Evolutionary conservation across 805 yeast genomes (phyloP).

Genomic region (Candida xiaguanensis): DNA sequence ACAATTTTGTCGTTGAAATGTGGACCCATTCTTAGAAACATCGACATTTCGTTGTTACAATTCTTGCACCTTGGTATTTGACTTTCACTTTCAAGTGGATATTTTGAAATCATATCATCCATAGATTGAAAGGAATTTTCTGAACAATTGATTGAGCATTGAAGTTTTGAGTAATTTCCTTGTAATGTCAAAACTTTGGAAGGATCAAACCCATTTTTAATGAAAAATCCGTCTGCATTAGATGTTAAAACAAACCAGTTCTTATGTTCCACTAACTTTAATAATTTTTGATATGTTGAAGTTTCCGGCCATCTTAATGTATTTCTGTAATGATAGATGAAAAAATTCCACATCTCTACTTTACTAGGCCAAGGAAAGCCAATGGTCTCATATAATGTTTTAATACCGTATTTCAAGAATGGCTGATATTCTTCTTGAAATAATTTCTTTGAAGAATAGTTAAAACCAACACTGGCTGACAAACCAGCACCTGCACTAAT

Average conservation of each 20-base stretch:
- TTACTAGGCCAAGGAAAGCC: slow-evolving; percentile 6
- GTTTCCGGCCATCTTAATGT: slow-evolving; percentile 3
- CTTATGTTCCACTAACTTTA: neutral
- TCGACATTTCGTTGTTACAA: slow-evolving; percentile 5
- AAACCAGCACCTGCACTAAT: slow-evolving; percentile 9
- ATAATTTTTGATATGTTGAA: slow-evolving; percentile 1
- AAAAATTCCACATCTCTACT: slow-evolving; percentile 6
- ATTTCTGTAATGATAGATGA: slow-evolving; percentile 6
- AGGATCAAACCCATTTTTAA: slow-evolving; percentile 7
- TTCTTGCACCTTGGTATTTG: slow-evolving; percentile 6
- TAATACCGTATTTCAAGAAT: slow-evolving; percentile 4
- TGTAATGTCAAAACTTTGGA: slow-evolving; percentile 4
- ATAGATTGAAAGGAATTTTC: slow-evolving; percentile 3
- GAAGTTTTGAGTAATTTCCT: slow-evolving; percentile 6
- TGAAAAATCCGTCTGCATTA: slow-evolving; percentile 9
- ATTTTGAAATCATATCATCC: neutral
- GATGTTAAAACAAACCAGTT: slow-evolving; percentile 4
- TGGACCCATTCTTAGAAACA: slow-evolving; percentile 6
- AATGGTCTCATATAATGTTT: slow-evolving; percentile 6
- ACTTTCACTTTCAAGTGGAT: neutral
- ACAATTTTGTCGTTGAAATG: slow-evolving; percentile 4
- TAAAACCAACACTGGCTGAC: slow-evolving; percentile 7
- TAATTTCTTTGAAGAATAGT: slow-evolving; percentile 4
- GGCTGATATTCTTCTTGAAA: slow-evolving; percentile 4
- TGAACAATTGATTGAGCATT: slow-evolving; percentile 5